A percentile compares a stretch with the other conserved stretches of the same genome.
Evolutionary conservation across 164 flowering plant genomes (phyloP).

Genomic region (Macadamia integrifolia): DNA sequence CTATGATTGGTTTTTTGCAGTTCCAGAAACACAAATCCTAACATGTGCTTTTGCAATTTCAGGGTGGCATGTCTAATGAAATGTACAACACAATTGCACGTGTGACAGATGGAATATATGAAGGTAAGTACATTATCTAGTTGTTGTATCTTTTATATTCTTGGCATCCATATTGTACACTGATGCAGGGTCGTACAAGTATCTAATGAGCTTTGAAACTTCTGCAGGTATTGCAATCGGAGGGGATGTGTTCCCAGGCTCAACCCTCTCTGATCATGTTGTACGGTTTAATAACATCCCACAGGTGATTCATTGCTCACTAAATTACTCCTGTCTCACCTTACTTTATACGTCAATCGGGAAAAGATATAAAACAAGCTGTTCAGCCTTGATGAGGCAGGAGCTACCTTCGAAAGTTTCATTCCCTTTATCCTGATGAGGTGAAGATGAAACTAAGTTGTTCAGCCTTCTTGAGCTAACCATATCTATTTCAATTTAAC

Average conservation of each 20-base stretch:
- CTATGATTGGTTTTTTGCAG: neutral
- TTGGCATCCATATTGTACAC: neutral
- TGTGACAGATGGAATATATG: constrained; percentile 97
- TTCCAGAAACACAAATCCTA: neutral
- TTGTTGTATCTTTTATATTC: neutral
- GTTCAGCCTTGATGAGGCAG: too few species aligned
- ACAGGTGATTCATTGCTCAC: constrained; percentile 45
- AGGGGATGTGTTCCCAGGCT: constrained; percentile 99
- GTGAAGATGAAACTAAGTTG: too few species aligned
- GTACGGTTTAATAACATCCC: constrained; percentile 95
- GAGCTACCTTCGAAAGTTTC: too few species aligned
- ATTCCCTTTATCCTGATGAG: too few species aligned
- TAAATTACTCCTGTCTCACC: neutral
- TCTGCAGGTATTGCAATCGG: constrained; percentile 92
- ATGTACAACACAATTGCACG: constrained; percentile 90
- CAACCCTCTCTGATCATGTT: constrained; percentile 96
- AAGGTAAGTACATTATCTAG: constrained; percentile 42
- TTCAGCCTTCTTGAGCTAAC: too few species aligned
- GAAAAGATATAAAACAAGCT: too few species aligned
- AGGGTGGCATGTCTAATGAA: constrained; percentile 99
- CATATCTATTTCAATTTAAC: too few species aligned
- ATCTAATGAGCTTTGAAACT: neutral
- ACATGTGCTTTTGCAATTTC: constrained; percentile 13
- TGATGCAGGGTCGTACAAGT: neutral
- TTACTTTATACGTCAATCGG: too few species aligned